Percentiles rank a stretch among this genome's conserved stretches.
phyloP scores from a whole-genome alignment of 2,329 filamentous ascomycete species.

The Clonostachys sp. region DNA sequence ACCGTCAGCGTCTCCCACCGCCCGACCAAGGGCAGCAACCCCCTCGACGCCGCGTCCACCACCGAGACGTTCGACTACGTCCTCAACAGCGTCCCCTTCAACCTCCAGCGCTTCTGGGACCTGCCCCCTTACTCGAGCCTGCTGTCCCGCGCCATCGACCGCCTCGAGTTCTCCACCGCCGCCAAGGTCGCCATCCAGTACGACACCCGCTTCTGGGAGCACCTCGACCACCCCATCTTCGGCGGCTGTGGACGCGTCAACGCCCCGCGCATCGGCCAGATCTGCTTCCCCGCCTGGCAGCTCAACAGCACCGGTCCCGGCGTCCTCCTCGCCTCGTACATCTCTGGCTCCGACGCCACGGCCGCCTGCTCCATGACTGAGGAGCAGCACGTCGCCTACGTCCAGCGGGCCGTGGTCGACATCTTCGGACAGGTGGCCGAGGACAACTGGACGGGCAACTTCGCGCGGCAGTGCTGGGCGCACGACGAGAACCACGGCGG shows the following conservation, averaged over 20 bases:
- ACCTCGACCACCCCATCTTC: constrained; percentile 47
- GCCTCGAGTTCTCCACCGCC: constrained; percentile 43
- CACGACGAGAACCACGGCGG: constrained; percentile 56
- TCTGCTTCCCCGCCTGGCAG: constrained; percentile 65
- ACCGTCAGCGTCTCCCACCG: constrained; percentile 52
- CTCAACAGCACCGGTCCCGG: constrained; percentile 62
- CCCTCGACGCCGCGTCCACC: constrained; percentile 18
- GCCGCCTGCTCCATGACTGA: constrained; percentile 43
- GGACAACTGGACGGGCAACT: constrained; percentile 57
- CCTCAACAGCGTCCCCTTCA: constrained; percentile 61
- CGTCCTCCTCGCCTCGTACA: constrained; percentile 58
- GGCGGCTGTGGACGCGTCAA: constrained; percentile 59
- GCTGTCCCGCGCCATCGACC: constrained; percentile 40
- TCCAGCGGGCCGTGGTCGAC: constrained; percentile 62
- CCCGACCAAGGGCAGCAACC: constrained; percentile 39
- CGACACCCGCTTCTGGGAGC: constrained; percentile 57
- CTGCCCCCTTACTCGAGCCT: constrained; percentile 34
- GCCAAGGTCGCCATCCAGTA: constrained; percentile 65
- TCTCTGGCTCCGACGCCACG: constrained; percentile 29
- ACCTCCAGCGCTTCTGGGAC: constrained; percentile 57
- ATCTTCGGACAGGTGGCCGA: constrained; percentile 46
- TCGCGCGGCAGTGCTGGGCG: constrained; percentile 62
- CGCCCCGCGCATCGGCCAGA: constrained; percentile 54
- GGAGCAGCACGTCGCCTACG: constrained; percentile 56
- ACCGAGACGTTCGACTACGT: constrained; percentile 59